Evolutionary conservation across 805 yeast genomes (phyloP), one percentile per base, ranked within the genome.

Genomic region (Ogataea ganodermae): DNA sequence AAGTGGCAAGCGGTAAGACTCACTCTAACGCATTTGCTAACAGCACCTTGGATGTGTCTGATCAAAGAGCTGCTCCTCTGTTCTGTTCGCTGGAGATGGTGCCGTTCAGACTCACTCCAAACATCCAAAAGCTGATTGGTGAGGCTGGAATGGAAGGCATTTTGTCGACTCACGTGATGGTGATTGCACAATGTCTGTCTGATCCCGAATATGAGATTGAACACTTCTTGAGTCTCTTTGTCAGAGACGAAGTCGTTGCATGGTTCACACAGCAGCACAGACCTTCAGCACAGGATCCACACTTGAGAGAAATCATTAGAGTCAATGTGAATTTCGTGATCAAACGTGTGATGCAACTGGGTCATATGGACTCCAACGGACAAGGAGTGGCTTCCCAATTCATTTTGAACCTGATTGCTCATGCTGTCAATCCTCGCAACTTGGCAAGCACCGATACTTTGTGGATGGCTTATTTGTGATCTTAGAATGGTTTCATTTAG

Each of bases 51-150:
- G 80, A 75, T 55, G 74, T 74, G 4, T 71, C 77, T 6, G 73
- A 67, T 40, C 79, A 75, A 41, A 75, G 81, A 50, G 79, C 81
- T 2, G 79, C 86, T 0, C 99, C 99, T 21, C 75, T 92, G 21
- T 91, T 92, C 74, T 85, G 85, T 63, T 89, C 91, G 56, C 81
- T 90, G 13, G 99, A 94, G 63, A 81, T 90, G 53, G 97, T 94
- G 42, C 98, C 99, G 37, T 94, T 94, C 77, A 78, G 99, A 62
- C 75, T 94, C 61, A 92, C 99, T 5, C 99, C 99, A 17, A 94
- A 95, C 63, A 80, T 95, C 46, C 99, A 94, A 66, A 84, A 85
- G 54, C 74, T 94, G 61, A 89, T 94, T 71, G 98, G 99, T 41
- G 96, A 91, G 50, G 82, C 91, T n/a, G 89, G 90, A 4, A 71